These are phyloP conservation scores for Hypoxylon sp. DNA, from an alignment of 2,329 filamentous ascomycete genomes.

Conservation along the genomic window DNA sequence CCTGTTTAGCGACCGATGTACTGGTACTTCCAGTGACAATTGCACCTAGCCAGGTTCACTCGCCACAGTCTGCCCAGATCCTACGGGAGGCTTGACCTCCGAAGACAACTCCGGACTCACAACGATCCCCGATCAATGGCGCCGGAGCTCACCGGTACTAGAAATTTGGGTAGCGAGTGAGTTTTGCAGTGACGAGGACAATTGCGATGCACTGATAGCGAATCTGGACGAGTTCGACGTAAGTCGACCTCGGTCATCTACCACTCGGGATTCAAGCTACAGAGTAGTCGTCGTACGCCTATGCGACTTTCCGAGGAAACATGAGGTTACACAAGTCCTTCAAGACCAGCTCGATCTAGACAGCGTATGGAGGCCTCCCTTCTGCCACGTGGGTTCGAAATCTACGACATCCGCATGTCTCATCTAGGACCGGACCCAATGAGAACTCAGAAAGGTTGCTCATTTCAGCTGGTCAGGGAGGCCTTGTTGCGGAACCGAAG, in stretches of 20 bases:
- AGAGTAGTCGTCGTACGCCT: slow-evolving; percentile 24
- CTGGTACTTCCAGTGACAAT: slow-evolving; percentile 38
- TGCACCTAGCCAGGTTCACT: slow-evolving; percentile 29
- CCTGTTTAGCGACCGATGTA: slow-evolving; percentile 36
- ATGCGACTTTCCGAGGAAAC: slow-evolving; percentile 36
- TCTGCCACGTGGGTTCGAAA: slow-evolving; percentile 38
- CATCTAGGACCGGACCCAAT: slow-evolving; percentile 42
- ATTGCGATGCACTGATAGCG: neutral
- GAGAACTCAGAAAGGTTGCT: slow-evolving; percentile 15
- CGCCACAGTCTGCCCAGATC: slow-evolving; percentile 42
- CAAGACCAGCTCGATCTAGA: slow-evolving; percentile 36
- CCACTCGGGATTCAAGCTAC: slow-evolving; percentile 29
- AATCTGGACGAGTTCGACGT: slow-evolving; percentile 8
- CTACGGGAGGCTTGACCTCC: slow-evolving; percentile 44
- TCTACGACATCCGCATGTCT: slow-evolving; percentile 43
- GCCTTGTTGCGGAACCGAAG: slow-evolving; percentile 28
- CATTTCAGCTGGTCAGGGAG: slow-evolving; percentile 43
- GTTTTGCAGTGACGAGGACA: neutral
- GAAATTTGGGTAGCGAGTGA: slow-evolving; percentile 11
- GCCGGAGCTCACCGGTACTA: slow-evolving; percentile 32
- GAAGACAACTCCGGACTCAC: slow-evolving; percentile 28
- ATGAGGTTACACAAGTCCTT: slow-evolving; percentile 18
- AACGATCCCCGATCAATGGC: slow-evolving; percentile 18
- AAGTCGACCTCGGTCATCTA: slow-evolving; percentile 26
- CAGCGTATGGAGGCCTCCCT: slow-evolving; percentile 39